Base-by-base conservation (phyloP, 2,329 filamentous ascomycete genomes). In the Neoscytalidium dimidiatum region DNA sequence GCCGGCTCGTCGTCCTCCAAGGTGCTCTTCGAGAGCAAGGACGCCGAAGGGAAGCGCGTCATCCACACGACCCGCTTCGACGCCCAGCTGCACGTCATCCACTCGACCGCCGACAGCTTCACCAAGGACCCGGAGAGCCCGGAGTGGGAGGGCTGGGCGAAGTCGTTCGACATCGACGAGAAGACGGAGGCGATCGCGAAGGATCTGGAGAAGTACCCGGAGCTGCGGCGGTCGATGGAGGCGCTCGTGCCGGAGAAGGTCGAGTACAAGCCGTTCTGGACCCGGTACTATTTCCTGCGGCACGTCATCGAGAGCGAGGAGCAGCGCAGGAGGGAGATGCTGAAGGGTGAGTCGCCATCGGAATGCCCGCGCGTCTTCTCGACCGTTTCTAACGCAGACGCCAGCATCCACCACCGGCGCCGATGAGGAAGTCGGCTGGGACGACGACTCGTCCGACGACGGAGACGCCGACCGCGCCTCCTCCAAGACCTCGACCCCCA, bases 1-100 rank as follows among this genome's bases (percentile, higher is more conserved):
- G 81, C 80, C 53, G 77, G 78, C 51, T 77, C 86, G 69, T 81
- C 82, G 62, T 78, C 78, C 67, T 69, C 71, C 1, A 76, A 90
- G 56, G 87, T 97, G 33, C 83, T 97, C 4, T 99, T 98, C 72
- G 95, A 98, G 81, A 96, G 92, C 74, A 96, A 94, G 76, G 94
- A 97, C 77, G 88, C 91, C 4, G 86, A 86, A 57, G 94, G 94
- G 28, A 97, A 95, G 83, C 86, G 95, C 64, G 92, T 98, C 17
- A 96, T 98, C 68, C 95, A 99, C 76, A 92, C 92, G 1, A 97
- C 93, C 60, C 86, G 95, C 67, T 94, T 97, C 74, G 95, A 99
- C 73, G 95, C 95, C 0, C 95, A 98, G 78, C 82, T 99, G 67
- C 94, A 99, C 75, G 93, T 96, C 35, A 94, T 99, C 66, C 95